Base-by-base conservation (phyloP, 139 green algal genomes). In the Tetradesmus obliquus region DNA sequence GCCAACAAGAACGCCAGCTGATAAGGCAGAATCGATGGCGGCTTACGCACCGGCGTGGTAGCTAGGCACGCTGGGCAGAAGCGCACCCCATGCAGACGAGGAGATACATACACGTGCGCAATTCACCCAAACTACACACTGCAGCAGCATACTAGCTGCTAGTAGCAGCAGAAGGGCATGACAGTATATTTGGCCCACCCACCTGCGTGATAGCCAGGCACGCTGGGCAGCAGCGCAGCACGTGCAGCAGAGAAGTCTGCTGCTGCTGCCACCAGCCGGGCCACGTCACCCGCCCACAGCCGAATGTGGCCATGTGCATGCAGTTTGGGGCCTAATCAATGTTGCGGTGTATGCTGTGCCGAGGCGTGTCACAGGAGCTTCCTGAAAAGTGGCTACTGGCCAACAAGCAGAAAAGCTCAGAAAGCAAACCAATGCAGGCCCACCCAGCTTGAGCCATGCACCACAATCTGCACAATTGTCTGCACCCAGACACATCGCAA, bases 161-260 rank as follows among this genome's bases (percentile, higher is more conserved):
- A 45, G 32, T 45, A 45, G 32, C 32, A 45, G 32, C 32, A 45
- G 32, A 45, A 45, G 32, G 32, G 32, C 32, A 45, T 45, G 32
- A 45, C 32, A 45, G 32, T 45, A 45, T 45, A 45, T 45, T 20
- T 66, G 8, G 60, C 3, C 2, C 13, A 17, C 53, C 6, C 57
- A 91, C 88, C 91, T 81, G 12, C 90, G 84, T 97, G 96, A 57
- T 95, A 92, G n/a, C 95, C 95, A 19, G 95, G 93, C 3, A 94
- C 83, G 20, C 91, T 96, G 6, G 95, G 74, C 32, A 98, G 89
- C 10, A 98, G 91, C 24, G 86, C 81, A 8, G 81, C 93, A 3
- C 94, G 84, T 0, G 97, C 95, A 51, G 84, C 88, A 10, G 90
- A 94, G 91, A 97, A 98, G 94, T 98, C 96, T 90, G 96, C 93